Evolutionary conservation across 2,329 filamentous ascomycete genomes (phyloP).

Genomic region (Scedosporium apiospermum): DNA sequence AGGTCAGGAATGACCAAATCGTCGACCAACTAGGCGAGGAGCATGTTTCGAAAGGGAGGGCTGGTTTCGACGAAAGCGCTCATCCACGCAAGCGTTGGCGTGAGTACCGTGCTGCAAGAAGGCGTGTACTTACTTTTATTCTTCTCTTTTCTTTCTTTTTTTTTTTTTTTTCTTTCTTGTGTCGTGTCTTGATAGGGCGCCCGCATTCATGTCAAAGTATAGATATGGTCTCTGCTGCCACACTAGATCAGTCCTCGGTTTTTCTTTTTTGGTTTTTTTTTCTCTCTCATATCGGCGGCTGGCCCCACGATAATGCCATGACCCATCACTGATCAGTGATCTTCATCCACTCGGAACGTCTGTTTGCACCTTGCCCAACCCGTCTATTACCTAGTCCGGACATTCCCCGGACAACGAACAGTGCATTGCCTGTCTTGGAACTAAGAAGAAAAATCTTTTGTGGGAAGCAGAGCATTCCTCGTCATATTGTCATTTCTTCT

Average conservation of each 20-base stretch:
- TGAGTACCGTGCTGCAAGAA: background rate
- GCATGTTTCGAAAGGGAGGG: conserved; percentile 1
- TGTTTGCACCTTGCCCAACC: background rate
- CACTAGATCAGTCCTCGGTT: background rate
- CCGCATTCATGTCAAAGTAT: background rate
- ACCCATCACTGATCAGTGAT: background rate
- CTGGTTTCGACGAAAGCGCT: conserved; percentile 1
- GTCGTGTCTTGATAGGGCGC: background rate
- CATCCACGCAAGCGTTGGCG: background rate
- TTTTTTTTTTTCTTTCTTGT: background rate
- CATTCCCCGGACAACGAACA: conserved; percentile 1
- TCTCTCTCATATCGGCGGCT: background rate
- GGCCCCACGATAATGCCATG: background rate
- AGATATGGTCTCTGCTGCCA: background rate
- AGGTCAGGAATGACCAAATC: background rate
- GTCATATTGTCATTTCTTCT: background rate
- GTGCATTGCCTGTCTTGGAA: background rate
- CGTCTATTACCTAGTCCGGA: background rate
- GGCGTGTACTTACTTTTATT: background rate
- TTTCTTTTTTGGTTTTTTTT: background rate
- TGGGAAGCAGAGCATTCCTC: background rate
- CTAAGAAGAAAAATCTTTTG: background rate
- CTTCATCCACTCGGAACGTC: background rate
- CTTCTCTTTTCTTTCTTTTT: background rate
- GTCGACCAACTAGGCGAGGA: conserved; percentile 1